Conservation (phyloP, 2,329 filamentous ascomycete genomes). For the Rugonectria rugulosa region DNA sequence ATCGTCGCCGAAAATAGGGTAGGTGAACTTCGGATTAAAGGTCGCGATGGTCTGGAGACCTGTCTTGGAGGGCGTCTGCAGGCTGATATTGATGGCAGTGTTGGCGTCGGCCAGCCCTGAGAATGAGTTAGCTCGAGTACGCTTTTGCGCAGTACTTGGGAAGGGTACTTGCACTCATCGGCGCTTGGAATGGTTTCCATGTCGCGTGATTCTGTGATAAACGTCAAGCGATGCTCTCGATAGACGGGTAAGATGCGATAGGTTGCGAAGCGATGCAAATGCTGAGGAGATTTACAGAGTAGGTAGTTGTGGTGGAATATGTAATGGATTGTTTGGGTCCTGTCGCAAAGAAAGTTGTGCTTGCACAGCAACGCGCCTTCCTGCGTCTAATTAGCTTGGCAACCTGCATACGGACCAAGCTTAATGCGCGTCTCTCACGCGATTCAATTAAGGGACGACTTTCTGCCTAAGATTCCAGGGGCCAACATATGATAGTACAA, state of each 20-base stretch:
- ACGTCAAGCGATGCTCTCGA: background rate
- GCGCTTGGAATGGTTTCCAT: slow-evolving; percentile 43
- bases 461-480: slow-evolving; percentile 30
- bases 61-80: slow-evolving; percentile 58
- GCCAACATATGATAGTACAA: background rate
- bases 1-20: slow-evolving; percentile 91
- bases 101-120: slow-evolving; percentile 67
- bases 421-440: slow-evolving; percentile 28
- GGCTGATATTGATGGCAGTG: slow-evolving; percentile 68
- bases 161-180: slow-evolving; percentile 44
- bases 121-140: slow-evolving; percentile 27
- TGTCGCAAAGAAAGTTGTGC: slow-evolving; percentile 21
- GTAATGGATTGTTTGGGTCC: background rate
- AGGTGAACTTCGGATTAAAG: slow-evolving; percentile 89
- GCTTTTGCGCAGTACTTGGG: background rate
- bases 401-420: background rate
- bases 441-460: slow-evolving; percentile 36
- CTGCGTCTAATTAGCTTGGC: too few relatives aligned
- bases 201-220: background rate
- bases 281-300: background rate
- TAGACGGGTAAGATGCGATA: slow-evolving; percentile 1
- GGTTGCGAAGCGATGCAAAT: slow-evolving; percentile 1
- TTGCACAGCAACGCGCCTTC: slow-evolving; percentile 16
- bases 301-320: slow-evolving; percentile 1
- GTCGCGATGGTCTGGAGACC: slow-evolving; percentile 65